A percentile compares a stretch with the other conserved stretches of the same genome.
phyloP scores from a whole-genome alignment of 768 basidiomycete genomes.

The Hysterangium stoloniferum region DNA sequence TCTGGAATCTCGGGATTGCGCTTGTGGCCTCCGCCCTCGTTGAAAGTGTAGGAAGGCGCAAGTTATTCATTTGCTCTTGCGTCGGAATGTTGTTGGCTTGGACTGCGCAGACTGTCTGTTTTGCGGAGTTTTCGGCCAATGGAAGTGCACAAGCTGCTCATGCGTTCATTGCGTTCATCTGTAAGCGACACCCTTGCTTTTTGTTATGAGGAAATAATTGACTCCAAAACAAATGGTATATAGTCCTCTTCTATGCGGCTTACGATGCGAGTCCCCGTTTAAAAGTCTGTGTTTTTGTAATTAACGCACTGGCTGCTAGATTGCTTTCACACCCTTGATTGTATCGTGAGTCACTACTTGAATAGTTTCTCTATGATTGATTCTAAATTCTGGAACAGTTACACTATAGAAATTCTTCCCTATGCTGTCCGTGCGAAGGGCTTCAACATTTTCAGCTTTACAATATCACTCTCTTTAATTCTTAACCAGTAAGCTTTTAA shows the following conservation, averaged over 20 bases:
- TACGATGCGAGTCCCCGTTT: no score
- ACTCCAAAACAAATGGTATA: no score
- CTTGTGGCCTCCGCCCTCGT: conserved; percentile 39
- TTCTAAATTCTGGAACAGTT: conserved; percentile 15
- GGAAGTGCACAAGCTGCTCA: conserved; percentile 13
- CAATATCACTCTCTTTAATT: conserved; percentile 32
- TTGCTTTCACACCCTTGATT: conserved; percentile 36
- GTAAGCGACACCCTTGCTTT: neutral
- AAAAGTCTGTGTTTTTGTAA: neutral
- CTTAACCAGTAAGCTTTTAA: conserved; percentile 38
- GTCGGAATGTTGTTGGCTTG: conserved; percentile 35
- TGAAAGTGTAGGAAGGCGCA: conserved; percentile 42
- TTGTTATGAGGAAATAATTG: neutral
- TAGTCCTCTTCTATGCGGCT: no score
- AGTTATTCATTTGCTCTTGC: conserved; percentile 41
- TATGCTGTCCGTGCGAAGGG: conserved; percentile 34
- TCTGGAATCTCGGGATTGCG: conserved; percentile 50
- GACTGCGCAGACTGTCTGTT: conserved; percentile 31
- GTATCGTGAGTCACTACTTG: conserved; percentile 22
- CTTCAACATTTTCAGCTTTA: conserved; percentile 31
- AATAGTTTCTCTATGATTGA: neutral
- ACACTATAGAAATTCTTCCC: conserved; percentile 37
- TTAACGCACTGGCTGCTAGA: conserved; percentile 4
- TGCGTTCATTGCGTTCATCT: conserved; percentile 4
- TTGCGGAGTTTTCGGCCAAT: conserved; percentile 22